A percentile compares a stretch with the other conserved stretches of the same genome.
Evolutionary conservation across 129 eudicot genomes (phyloP).

Genomic region (Flaveria bidentis): DNA sequence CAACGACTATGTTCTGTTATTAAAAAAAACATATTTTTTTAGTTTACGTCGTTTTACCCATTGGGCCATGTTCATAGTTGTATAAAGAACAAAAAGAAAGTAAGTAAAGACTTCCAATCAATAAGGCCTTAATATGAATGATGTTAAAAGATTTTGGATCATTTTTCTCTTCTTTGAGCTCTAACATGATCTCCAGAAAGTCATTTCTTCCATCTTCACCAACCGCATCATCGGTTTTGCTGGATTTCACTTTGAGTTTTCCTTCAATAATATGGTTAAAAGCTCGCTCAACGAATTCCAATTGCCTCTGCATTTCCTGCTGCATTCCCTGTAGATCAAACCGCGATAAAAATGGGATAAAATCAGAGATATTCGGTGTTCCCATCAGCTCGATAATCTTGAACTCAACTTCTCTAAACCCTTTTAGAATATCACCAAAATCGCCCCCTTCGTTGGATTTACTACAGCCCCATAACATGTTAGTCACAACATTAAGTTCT

Average conservation of each 20-base stretch:
- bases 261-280: constrained; percentile 25
- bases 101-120: constrained; percentile 28
- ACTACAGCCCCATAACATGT: constrained; percentile 40
- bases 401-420: constrained; percentile 30
- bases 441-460: constrained; percentile 31
- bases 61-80: background rate
- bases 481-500: constrained; percentile 43
- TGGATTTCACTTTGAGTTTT: constrained; percentile 23
- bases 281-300: constrained; percentile 30
- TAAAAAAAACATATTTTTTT: background rate
- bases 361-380: constrained; percentile 38
- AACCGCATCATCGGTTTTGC: constrained; percentile 12
- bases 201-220: constrained; percentile 39
- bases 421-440: background rate
- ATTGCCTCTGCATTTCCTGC: constrained; percentile 36
- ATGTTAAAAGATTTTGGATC: constrained; percentile 33
- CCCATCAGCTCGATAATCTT: constrained; percentile 41
- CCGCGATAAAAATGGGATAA: constrained; percentile 33
- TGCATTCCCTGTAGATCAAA: constrained; percentile 47
- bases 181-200: constrained; percentile 43
- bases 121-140: constrained; percentile 43
- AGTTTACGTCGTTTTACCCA: background rate
- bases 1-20: constrained; percentile 34
- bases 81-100: background rate
- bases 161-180: constrained; percentile 32